phyloP scores from a whole-genome alignment of 1,284 basidiomycete genomes.

The Fomitopsis palustris region DNA sequence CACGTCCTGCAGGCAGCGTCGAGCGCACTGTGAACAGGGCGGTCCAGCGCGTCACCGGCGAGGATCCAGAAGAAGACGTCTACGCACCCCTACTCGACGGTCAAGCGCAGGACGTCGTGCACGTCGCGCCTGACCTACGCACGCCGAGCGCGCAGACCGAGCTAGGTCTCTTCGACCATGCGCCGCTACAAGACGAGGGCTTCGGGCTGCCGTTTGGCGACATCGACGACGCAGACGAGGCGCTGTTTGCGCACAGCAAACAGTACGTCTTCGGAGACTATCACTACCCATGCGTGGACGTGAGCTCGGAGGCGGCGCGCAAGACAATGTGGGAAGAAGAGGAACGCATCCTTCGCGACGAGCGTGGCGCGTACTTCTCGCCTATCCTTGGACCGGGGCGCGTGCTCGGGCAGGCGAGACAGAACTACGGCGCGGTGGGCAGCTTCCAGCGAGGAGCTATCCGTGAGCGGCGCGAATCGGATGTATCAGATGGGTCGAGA shows the following conservation, averaged over 20 bases:
- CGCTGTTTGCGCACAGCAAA: constrained; percentile 66
- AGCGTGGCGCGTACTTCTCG: constrained; percentile 68
- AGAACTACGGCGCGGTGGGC: constrained; percentile 57
- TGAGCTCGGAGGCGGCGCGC: constrained; percentile 71
- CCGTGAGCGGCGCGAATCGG: constrained; percentile 16
- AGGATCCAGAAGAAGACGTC: constrained; percentile 55
- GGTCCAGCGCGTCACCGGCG: constrained; percentile 40
- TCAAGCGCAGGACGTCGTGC: constrained; percentile 67
- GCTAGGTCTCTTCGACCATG: constrained; percentile 25
- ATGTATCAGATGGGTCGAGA: constrained; percentile 12
- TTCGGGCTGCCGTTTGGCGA: constrained; percentile 66
- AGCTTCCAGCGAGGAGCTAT: constrained; percentile 10
- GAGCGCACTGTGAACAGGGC: constrained; percentile 41
- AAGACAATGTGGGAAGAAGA: constrained; percentile 68
- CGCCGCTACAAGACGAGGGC: constrained; percentile 43
- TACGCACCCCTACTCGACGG: constrained; percentile 74
- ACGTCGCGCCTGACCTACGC: constrained; percentile 55
- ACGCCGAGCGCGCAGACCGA: constrained; percentile 32
- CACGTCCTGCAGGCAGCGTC: constrained; percentile 34
- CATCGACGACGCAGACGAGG: constrained; percentile 60
- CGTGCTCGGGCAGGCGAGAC: constrained; percentile 34
- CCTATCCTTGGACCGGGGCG: constrained; percentile 47
- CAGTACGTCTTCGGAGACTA: constrained; percentile 89
- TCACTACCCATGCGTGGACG: constrained; percentile 86
- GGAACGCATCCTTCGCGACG: constrained; percentile 64